Percentiles rank a stretch among this genome's conserved stretches.
phyloP scores from a whole-genome alignment of 2,329 filamentous ascomycete species.

The Aspergillus carbonarius region DNA sequence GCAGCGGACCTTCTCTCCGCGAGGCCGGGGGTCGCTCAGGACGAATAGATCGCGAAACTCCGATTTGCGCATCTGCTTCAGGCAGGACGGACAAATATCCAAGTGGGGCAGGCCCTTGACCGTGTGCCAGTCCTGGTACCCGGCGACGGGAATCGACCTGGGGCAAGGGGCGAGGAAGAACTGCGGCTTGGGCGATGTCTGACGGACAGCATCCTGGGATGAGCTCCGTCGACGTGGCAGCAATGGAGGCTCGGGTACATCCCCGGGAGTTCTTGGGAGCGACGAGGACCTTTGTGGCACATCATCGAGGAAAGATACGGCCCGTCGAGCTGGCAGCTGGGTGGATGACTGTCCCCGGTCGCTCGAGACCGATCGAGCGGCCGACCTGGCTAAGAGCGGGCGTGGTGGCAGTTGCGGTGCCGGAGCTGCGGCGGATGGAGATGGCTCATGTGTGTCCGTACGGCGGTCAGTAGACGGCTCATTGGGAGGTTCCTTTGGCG shows the following conservation, averaged over 20 bases:
- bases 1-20: conserved; percentile 64
- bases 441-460: not conserved
- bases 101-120: conserved; percentile 69
- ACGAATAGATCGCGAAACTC: conserved; percentile 68
- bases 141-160: conserved; percentile 60
- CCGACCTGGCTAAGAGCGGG: not conserved
- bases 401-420: conserved; percentile 2
- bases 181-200: conserved; percentile 19
- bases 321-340: conserved; percentile 13
- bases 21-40: conserved; percentile 57
- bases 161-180: conserved; percentile 65
- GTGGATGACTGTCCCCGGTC: conserved; percentile 10
- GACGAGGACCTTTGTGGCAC: conserved; percentile 11
- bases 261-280: conserved; percentile 4
- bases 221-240: conserved; percentile 11
- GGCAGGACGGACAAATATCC: conserved; percentile 81
- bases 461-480: not conserved
- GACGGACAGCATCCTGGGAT: conserved; percentile 16
- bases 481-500: not conserved
- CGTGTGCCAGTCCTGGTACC: conserved; percentile 77
- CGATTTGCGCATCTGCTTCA: conserved; percentile 67
- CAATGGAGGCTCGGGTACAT: conserved; percentile 8
- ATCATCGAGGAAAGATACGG: conserved; percentile 20
- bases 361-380: conserved; percentile 10
- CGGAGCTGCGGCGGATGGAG: not conserved